These are phyloP conservation scores for Saccharomyces hybrid DNA, from an alignment of 1,139 yeast genomes.

Conservation along the genomic window DNA sequence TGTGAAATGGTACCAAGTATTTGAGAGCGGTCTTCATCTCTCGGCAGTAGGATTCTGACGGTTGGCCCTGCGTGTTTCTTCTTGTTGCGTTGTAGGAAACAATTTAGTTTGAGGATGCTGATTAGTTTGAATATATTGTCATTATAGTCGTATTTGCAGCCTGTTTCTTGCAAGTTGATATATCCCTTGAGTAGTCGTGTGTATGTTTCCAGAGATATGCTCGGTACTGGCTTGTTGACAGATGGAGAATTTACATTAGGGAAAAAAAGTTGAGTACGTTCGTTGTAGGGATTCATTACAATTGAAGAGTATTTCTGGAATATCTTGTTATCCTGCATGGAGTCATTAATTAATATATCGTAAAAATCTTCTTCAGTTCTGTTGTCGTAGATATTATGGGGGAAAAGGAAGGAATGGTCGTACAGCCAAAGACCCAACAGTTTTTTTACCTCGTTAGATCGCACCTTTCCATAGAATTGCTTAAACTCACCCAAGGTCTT, in stretches of 20 bases:
- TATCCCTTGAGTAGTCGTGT: not conserved
- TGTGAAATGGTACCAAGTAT: not conserved
- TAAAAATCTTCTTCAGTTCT: not conserved
- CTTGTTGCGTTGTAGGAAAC: slow-evolving; percentile 1
- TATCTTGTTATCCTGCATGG: slow-evolving; percentile 1
- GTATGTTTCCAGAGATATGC: slow-evolving; percentile 2
- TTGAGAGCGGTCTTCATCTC: not conserved
- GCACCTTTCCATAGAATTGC: slow-evolving; percentile 15
- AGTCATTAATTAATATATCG: slow-evolving; percentile 1
- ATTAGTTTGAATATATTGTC: slow-evolving; percentile 1
- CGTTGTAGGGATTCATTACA: not conserved
- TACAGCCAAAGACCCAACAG: slow-evolving; percentile 4
- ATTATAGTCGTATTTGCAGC: not conserved
- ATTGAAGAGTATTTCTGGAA: slow-evolving; percentile 5
- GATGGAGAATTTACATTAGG: not conserved
- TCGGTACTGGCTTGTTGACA: not conserved
- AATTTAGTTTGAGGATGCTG: slow-evolving; percentile 2
- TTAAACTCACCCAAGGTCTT: slow-evolving; percentile 20
- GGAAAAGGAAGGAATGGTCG: slow-evolving; percentile 3
- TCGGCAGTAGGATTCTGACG: not conserved
- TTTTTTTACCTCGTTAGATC: slow-evolving; percentile 13
- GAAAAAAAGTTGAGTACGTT: slow-evolving; percentile 1
- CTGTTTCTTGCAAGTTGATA: slow-evolving; percentile 1
- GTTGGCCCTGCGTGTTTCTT: not conserved
- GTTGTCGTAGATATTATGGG: not conserved